Base-by-base conservation (phyloP, 2,329 filamentous ascomycete genomes). In the Neocucurbitaria cava region DNA sequence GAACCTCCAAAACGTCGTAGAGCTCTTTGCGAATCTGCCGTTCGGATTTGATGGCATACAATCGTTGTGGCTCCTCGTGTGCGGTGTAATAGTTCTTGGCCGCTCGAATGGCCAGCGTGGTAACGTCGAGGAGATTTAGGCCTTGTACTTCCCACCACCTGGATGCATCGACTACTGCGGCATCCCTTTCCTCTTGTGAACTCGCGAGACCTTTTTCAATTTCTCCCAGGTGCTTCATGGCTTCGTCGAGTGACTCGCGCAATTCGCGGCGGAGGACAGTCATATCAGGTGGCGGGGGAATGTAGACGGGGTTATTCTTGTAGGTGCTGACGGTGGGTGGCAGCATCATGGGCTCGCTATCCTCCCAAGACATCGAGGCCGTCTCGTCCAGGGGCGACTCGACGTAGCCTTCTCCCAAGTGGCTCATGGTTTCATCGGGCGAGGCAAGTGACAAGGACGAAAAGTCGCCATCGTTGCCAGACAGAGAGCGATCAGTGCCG, bases 251-350 rank as follows among this genome's bases (percentile, higher is more conserved):
- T 5, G 89, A 84, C 54, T 85, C 84, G 46, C 88, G 79, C 52
- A 93, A 76, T 65, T 89, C 87, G 21, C 82, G 79, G 55, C 94
- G 90, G 52, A 99, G 83, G 57, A 94, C 88, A 44, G 86, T 82
- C 60, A 94, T 86, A 54, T 95, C 90, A 8, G 95, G 95, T 35
- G 93, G 91, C 46, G 90, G 94, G 10, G 91, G 87, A 20, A 96
- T 83, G 52, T 89, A 88, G 67, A 92, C 91, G 56, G 91, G 89
- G 64, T 90, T 89, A 69, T 92, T 87, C 62, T 91, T 92, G 76
- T 98, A 99, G 3, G 95, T 99, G 82, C 93, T 97, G 36, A 94
- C 92, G 0, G 95, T 99, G 0, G 95, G 95, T n/a, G 95, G 94
- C 3, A 97, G 86, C 87, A 99, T 94, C 56, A 89, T 84, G 26